Evolutionary conservation across 2,329 filamentous ascomycete species (phyloP), one percentile per base, ranked within the genome.

Genomic region (Neofusicoccum ribis): DNA sequence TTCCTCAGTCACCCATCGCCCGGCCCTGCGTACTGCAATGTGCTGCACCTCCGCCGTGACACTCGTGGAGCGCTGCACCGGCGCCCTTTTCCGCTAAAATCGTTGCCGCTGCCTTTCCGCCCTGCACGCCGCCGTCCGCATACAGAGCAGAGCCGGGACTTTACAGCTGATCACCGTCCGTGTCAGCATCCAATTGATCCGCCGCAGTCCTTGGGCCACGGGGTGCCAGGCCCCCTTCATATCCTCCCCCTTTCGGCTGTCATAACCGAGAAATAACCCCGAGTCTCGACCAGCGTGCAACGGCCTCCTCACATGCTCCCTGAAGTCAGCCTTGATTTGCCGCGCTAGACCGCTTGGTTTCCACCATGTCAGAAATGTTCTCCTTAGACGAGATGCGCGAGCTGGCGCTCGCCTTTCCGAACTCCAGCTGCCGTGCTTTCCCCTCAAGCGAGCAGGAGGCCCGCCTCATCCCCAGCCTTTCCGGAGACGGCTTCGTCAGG

Each of bases 351-450:
- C 46, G 9, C 20, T 27, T 12, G 20, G 17, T 43, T 23, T 9
- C 14, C 54, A 60, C 27, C 39, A 60, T 60, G 56, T 17, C 59
- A n/a, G 61, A 43, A 3, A 77, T 77, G 74, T 78, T 78, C 58
- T 74, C 74, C 8, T 60, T 65, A n/a, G 70, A 73, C 34, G 75
- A 78, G 64, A 68, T 74, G 9, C 71, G 68, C 41, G 70, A 74
- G 17, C 66, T 77, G 3, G 70, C 70, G 31, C 62, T 67, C 14
- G 58, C 70, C 12, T 70, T 76, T 14, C 70, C 63, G 5, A 39
- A 47, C 69, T 50, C 70, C 71, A 7, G 63, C 64, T 34, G 68
- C 69, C 12, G 44, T 56, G 4, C 43, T 67, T 46, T 31, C 47
- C 41, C 56, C 31, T 17, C 43, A n/a, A 15, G n/a, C 43, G 27